Base-by-base conservation (phyloP, 2,329 filamentous ascomycete genomes). In the Plenodomus tracheiphilus region DNA sequence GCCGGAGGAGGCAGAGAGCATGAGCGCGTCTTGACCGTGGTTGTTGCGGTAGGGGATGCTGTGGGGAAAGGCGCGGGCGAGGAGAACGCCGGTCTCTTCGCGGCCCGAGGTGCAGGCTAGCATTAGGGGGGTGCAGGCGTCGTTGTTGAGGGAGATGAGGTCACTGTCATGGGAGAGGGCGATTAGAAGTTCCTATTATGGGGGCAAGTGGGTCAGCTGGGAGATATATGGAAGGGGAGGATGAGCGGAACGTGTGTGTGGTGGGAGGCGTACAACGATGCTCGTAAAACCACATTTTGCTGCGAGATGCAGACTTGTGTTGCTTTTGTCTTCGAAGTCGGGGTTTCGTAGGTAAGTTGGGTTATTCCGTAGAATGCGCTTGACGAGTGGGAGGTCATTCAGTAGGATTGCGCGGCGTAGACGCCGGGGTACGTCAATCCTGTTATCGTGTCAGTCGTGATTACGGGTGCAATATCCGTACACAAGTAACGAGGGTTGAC, bases 261-360 rank as follows among this genome's bases (percentile, higher is more conserved):
- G n/a, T n/a, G n/a, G n/a, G n/a, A 42, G 68, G 77, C 35, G 13
- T 37, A 37, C 35, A 68, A 84, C 86, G 60, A 94, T 86, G 39
- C 85, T 76, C 7, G 84, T 77, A 66, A 87, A 82, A 43, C 90
- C 91, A 47, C 91, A 79, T 7, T 83, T 83, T 10, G 88, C 88
- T 37, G 91, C 89, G 2, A 96, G 81, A 71, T 96, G 91, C 34
- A 96, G 81, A 56, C 85, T 91, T 2, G 90, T 93, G 75, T 95
- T 94, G 70, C 87, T 88, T 58, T 89, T 85, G 53, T 85, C 80
- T 3, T 84, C 82, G 61, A 83, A 82, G 71, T 96, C 89, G 2
- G 91, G 89, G 66, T 96, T 96, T 65, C 87, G 86, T 21, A 96
- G 78, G 54, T 87, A 82, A 16, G 75, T 68, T 0, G 87, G 88